Evolutionary conservation across 2,329 filamentous ascomycete genomes (phyloP), one percentile per base, ranked within the genome.

Genomic region (Trichoderma sp.): DNA sequence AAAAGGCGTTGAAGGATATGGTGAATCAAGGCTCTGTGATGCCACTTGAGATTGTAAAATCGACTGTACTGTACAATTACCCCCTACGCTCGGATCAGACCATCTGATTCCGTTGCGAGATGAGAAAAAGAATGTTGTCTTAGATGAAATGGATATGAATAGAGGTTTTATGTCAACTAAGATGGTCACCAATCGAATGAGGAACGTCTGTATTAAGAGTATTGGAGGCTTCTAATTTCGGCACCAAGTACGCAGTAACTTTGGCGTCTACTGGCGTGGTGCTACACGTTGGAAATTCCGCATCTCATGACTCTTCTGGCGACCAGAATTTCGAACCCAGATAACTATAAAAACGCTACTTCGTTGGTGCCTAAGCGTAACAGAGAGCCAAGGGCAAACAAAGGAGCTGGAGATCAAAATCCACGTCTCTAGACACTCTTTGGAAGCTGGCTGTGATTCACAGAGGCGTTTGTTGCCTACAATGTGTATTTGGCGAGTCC

Each of bases 61-160:
- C 18, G 26, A 51, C 57, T 64, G 32, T 61, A 73, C 32, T 71
- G 64, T 73, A 70, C 57, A 62, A 61, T 62, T 47, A 51, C 26
- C 30, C 18, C 15, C 21, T 24, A 24, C 21, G 57, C 39, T 47
- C 39, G 47, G 21, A 34, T 26, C 15, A 61, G 53, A 21, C 14
- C 9, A 32, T 21, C 39, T 62, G 57, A 36, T 51, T 24, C 9
- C 18, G 39, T 26, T 24, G 21, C 15, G 21, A 51, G 9, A 70
- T 4, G 15, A 69, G 47, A 26, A 26, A 69, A 65, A 30, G 24
- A n/a, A 63, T 26, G 18, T 4, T 53, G 14, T 56, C n/a, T 47
- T 66, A 15, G 47, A 66, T 21, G n/a, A 36, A 39, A 28, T 24
- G 34, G 18, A 56, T 53, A 34, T 21, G 51, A 36, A 51, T 39